Base-by-base conservation (phyloP, 2,329 filamentous ascomycete genomes). In the Trichophyton verrucosum region DNA sequence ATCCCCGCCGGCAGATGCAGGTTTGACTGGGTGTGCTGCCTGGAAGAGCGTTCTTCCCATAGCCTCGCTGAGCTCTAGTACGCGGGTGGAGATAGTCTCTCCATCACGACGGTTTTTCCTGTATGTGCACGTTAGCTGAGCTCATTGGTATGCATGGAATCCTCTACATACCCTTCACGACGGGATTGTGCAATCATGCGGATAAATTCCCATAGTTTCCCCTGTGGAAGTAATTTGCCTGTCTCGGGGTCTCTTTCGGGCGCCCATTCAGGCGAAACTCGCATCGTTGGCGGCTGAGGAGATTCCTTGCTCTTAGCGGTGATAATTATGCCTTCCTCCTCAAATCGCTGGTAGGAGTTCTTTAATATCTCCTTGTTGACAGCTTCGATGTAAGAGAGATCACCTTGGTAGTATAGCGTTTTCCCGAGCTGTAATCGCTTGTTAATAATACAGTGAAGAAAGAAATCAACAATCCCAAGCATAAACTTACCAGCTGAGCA, bases 321-420 rank as follows among this genome's bases (percentile, higher is more conserved):
- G 51, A 88, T 77, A 61, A 97, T 80, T 64, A 97, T 95, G 7
- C 91, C 89, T 68, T 97, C 92, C 69, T 96, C 90, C 67, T 91
- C 86, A 69, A 95, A 95, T 15, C 90, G 84, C 42, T 84, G 81
- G 74, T 92, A 96, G 0, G 91, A 87, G 73, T 99, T 99, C 70
- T 94, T 95, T 61, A 99, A 82, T 0, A 91, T 95, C 73, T 99
- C 92, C 68, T 96, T 96, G 78, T 99, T 99, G 65, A 99, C 92
- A 2, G 94, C 91, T 75, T 99, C 94, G 67, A 96, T 97, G 75
- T 99, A 99, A 33, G 87, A 91, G 8, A 99, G 82, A 69, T 99
- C 94, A 61, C 94, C 94, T 76, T 99, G 92, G 71, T 99, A 92
- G 70, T 96, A 99, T 1, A 99, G 81, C 0, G 94, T 97, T 75